Percentiles rank a stretch among this genome's conserved stretches.
Conservation (phyloP, 257 asterid species). For the Capsicum baccatum region DNA sequence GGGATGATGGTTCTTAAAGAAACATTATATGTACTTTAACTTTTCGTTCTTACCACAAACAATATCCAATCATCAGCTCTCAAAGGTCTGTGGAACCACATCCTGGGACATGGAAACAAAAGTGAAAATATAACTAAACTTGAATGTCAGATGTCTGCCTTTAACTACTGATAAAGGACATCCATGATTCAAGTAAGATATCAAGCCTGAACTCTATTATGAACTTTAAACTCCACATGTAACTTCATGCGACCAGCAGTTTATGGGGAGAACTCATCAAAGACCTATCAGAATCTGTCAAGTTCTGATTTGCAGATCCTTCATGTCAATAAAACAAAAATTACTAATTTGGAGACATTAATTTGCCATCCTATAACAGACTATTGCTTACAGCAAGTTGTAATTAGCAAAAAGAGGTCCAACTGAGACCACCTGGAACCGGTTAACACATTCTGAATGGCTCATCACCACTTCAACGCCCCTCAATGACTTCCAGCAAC, state of each 20-base stretch:
- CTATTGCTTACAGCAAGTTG: neutral
- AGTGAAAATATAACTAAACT: neutral
- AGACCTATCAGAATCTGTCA: neutral
- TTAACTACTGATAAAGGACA: neutral
- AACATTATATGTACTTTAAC: neutral
- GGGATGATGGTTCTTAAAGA: neutral
- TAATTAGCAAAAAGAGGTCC: neutral
- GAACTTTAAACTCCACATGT: neutral
- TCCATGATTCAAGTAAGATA: neutral
- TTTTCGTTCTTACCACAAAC: constrained; percentile 69
- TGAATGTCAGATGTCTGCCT: neutral
- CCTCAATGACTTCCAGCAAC: neutral
- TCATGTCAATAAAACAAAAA: neutral
- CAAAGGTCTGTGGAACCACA: constrained; percentile 93
- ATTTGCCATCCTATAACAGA: neutral
- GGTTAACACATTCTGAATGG: neutral
- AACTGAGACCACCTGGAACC: neutral
- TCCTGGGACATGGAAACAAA: constrained; percentile 53
- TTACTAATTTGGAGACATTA: neutral
- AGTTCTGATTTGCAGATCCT: neutral
- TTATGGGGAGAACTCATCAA: neutral
- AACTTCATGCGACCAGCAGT: neutral
- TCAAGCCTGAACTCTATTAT: neutral
- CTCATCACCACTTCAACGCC: neutral
- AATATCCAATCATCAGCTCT: constrained; percentile 98